Evolutionary conservation across 2,329 filamentous ascomycete species (phyloP).

Genomic region (Sporothrix brunneoviolacea): DNA sequence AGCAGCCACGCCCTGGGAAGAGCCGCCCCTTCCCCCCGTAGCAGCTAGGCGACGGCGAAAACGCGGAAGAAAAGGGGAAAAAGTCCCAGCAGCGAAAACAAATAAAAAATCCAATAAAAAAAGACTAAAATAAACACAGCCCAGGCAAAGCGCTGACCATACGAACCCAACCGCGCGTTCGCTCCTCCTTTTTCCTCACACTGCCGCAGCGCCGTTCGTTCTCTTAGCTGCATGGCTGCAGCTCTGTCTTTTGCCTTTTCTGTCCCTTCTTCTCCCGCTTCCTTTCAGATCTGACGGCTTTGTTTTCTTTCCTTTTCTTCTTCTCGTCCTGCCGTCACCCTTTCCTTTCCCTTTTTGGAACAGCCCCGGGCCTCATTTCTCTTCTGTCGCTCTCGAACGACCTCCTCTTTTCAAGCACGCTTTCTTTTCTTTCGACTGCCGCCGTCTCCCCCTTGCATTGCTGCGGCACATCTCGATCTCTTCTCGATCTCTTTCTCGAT

Average conservation of each 20-base stretch:
- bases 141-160: not conserved
- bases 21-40: slow-evolving; percentile 2
- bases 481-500: no score
- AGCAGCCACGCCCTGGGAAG: no score
- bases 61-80: no score
- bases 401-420: no score
- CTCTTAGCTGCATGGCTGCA: no score
- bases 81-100: not conserved
- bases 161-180: slow-evolving; percentile 7
- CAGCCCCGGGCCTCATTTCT: slow-evolving; percentile 1
- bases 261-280: not conserved
- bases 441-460: no score
- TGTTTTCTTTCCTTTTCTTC: not conserved
- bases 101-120: not conserved
- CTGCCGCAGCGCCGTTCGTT: not conserved
- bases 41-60: no score
- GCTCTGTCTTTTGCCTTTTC: not conserved
- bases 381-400: no score
- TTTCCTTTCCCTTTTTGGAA: not conserved
- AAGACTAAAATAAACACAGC: slow-evolving; percentile 11
- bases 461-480: no score
- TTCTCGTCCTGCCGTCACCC: not conserved
- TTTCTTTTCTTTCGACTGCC: no score
- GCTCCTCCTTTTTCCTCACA: not conserved
- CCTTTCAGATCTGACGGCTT: not conserved